These are phyloP conservation scores for Esteya vermicola DNA, from an alignment of 2,329 filamentous ascomycete genomes.

Conservation along the genomic window DNA sequence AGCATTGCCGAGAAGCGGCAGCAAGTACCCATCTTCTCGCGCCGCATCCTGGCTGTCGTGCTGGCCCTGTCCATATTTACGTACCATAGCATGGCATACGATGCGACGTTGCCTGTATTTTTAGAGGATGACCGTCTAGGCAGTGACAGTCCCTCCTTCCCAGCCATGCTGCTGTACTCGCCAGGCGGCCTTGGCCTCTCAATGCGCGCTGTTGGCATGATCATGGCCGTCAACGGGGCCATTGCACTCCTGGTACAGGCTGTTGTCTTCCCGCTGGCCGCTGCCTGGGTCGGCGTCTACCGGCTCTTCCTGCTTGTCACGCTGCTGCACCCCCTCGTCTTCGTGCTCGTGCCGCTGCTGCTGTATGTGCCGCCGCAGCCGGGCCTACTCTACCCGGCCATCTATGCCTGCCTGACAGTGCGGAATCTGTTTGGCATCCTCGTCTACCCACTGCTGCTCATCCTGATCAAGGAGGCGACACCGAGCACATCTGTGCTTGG, in stretches of 20 bases:
- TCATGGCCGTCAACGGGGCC: constrained; percentile 39
- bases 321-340: constrained; percentile 46
- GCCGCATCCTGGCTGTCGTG: constrained; percentile 60
- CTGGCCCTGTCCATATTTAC: constrained; percentile 81
- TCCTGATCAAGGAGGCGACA: constrained; percentile 53
- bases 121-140: constrained; percentile 56
- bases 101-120: constrained; percentile 85
- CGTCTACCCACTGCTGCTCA: constrained; percentile 51
- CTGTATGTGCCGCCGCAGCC: constrained; percentile 36
- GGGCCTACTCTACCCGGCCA: constrained; percentile 33
- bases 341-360: constrained; percentile 44
- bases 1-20: constrained; percentile 8
- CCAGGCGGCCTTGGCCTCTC: constrained; percentile 50
- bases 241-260: constrained; percentile 62
- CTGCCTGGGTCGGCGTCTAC: constrained; percentile 43
- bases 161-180: constrained; percentile 32
- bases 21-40: constrained; percentile 30
- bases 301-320: constrained; percentile 43
- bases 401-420: constrained; percentile 42
- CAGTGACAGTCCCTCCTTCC: constrained; percentile 7
- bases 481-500: constrained; percentile 41
- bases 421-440: constrained; percentile 49
- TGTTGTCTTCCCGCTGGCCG: constrained; percentile 49
- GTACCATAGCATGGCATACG: constrained; percentile 91
- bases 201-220: constrained; percentile 45